phyloP scores from a whole-genome alignment of 352 stramenopile genomes.

The Phytophthora pinifolia region DNA sequence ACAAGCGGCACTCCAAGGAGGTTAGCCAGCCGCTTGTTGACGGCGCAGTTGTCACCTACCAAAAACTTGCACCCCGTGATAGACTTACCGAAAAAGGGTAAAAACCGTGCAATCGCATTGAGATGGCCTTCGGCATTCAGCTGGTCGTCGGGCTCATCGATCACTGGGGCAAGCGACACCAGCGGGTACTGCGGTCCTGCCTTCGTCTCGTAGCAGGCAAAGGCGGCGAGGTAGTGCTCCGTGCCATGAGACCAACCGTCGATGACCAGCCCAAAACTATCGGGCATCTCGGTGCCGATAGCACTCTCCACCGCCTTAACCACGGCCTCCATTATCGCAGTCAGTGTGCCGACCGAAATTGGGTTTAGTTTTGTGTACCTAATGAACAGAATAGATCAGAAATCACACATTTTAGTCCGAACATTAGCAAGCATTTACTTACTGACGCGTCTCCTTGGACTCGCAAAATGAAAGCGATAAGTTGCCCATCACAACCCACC shows the following conservation, averaged over 20 bases:
- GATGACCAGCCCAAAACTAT: neutral
- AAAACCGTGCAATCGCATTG: too few relatives aligned
- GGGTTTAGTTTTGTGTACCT: slow-evolving; percentile 8
- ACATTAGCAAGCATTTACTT: slow-evolving; percentile 8
- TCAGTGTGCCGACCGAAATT: neutral
- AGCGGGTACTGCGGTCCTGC: too few relatives aligned
- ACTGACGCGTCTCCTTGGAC: slow-evolving; percentile 7
- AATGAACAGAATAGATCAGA: slow-evolving; percentile 1
- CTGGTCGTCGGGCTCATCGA: too few relatives aligned
- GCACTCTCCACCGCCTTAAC: neutral
- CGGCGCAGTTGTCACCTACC: neutral
- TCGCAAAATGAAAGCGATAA: slow-evolving; percentile 10
- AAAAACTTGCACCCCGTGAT: neutral
- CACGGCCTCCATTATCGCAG: neutral
- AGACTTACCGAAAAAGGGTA: neutral
- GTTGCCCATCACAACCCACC: slow-evolving; percentile 9
- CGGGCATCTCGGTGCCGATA: slow-evolving; percentile 1
- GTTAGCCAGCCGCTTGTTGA: neutral
- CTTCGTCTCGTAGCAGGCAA: too few relatives aligned
- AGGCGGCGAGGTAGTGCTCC: too few relatives aligned
- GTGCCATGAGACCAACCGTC: slow-evolving; percentile 2
- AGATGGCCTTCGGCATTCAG: too few relatives aligned
- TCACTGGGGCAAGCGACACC: too few relatives aligned
- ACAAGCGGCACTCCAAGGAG: too few relatives aligned
- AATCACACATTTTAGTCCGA: neutral